These are phyloP conservation scores for Sclerotinia subarctica DNA, from an alignment of 2,329 filamentous ascomycete species.

Conservation along the genomic window DNA sequence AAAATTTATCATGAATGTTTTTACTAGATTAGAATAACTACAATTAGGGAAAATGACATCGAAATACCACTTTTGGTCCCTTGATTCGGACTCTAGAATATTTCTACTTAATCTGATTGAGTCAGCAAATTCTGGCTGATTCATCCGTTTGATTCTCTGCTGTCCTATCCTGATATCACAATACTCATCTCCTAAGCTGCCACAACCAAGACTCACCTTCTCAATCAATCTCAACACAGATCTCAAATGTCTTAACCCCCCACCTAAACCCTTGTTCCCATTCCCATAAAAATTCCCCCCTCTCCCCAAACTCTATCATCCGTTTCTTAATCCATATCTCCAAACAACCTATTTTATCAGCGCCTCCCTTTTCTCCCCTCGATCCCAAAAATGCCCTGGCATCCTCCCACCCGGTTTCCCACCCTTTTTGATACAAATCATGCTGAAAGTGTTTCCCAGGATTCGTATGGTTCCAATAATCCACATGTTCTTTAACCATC, in stretches of 20 bases:
- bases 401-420: constrained; percentile 55
- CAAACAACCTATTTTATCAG: constrained; percentile 54
- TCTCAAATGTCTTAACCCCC: constrained; percentile 39
- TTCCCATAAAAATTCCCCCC: constrained; percentile 43
- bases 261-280: constrained; percentile 43
- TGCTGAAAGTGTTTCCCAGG: constrained; percentile 50
- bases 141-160: too few species aligned
- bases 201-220: not conserved
- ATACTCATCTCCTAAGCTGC: too few species aligned
- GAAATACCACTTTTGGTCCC: too few species aligned
- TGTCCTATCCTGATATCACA: too few species aligned
- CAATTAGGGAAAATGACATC: too few species aligned
- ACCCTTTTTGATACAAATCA: constrained; percentile 53
- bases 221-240: constrained; percentile 24
- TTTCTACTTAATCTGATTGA: accelerated
- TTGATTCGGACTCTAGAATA: too few species aligned
- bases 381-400: constrained; percentile 50
- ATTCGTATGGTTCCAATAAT: constrained; percentile 48
- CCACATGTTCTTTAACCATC: constrained; percentile 45
- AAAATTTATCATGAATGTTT: too few species aligned
- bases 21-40: too few species aligned
- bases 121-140: too few species aligned
- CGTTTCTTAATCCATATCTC: constrained; percentile 58
- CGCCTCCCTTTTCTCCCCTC: constrained; percentile 41
- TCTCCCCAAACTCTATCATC: constrained; percentile 49